A percentile compares a stretch with the other conserved stretches of the same genome.
phyloP scores from a whole-genome alignment of 768 basidiomycete genomes.

The Neoboletus subvelutipes region DNA sequence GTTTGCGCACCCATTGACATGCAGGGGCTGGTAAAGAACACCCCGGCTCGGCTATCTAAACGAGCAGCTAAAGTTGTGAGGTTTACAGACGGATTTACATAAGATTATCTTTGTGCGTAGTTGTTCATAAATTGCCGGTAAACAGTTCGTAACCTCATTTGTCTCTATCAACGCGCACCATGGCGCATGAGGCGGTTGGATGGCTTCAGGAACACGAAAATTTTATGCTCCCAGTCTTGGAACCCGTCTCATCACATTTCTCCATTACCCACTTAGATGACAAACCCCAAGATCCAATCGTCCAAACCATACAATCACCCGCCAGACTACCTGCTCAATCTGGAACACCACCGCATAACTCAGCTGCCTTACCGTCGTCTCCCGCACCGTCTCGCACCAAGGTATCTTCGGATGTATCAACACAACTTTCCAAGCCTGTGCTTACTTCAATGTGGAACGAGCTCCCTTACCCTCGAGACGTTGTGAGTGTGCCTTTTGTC shows the following conservation, averaged over 20 bases:
- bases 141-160: background rate
- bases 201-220: slow-evolving; percentile 21
- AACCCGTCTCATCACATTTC: slow-evolving; percentile 48
- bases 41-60: too few relatives aligned
- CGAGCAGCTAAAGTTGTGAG: too few relatives aligned
- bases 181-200: slow-evolving; percentile 2
- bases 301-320: slow-evolving; percentile 49
- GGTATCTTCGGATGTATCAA: background rate
- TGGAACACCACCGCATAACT: background rate
- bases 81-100: background rate
- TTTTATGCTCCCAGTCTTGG: slow-evolving; percentile 29
- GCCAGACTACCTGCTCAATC: slow-evolving; percentile 21
- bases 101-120: background rate
- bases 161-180: background rate
- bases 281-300: slow-evolving; percentile 76
- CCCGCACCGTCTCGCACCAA: background rate
- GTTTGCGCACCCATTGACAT: too few relatives aligned
- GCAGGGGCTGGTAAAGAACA: too few relatives aligned
- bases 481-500: slow-evolving; percentile 16
- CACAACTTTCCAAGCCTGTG: background rate
- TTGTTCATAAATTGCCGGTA: background rate
- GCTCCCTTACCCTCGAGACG: slow-evolving; percentile 1
- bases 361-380: background rate
- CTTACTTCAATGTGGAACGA: slow-evolving; percentile 23
- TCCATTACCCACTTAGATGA: slow-evolving; percentile 66